Evolutionary conservation across 768 basidiomycete species (phyloP).

Genomic region (Mycena leptocephala): DNA sequence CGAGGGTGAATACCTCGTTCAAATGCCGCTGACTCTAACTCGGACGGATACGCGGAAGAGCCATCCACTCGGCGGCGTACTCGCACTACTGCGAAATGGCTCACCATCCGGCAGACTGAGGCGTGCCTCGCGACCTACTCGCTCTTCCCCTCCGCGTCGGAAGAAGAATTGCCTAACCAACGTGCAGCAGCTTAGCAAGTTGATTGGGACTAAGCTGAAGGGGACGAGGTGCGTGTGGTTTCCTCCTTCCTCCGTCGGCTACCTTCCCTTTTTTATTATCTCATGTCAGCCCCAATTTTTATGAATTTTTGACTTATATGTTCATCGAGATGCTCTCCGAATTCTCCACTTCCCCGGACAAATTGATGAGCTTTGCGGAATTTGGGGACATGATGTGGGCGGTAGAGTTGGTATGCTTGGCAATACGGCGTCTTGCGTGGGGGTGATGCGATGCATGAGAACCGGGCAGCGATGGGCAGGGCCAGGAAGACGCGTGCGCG

Average conservation of each 20-base stretch:
- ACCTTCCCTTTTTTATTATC: neutral
- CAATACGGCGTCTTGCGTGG: too few species aligned
- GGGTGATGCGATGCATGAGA: too few species aligned
- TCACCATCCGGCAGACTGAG: slow-evolving; percentile 69
- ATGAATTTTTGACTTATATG: slow-evolving; percentile 15
- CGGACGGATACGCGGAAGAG: slow-evolving; percentile 52
- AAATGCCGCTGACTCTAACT: too few species aligned
- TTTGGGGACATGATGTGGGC: too few species aligned
- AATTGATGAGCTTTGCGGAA: slow-evolving; percentile 76
- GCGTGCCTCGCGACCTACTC: slow-evolving; percentile 74
- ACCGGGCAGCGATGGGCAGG: too few species aligned
- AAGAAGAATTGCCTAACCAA: slow-evolving; percentile 64
- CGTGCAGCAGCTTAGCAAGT: slow-evolving; percentile 71
- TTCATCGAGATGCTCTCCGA: slow-evolving; percentile 84
- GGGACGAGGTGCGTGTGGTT: slow-evolving; percentile 75
- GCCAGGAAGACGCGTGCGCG: too few species aligned
- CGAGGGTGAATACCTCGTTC: too few species aligned
- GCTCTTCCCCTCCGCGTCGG: slow-evolving; percentile 72
- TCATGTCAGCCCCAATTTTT: neutral
- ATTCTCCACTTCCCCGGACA: slow-evolving; percentile 81
- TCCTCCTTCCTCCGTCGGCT: neutral
- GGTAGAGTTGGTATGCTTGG: too few species aligned
- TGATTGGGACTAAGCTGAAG: slow-evolving; percentile 82
- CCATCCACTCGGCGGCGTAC: slow-evolving; percentile 39
- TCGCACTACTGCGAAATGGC: slow-evolving; percentile 6